Conservation (phyloP, 306 rosid genomes). For the Arachis stenosperma region DNA sequence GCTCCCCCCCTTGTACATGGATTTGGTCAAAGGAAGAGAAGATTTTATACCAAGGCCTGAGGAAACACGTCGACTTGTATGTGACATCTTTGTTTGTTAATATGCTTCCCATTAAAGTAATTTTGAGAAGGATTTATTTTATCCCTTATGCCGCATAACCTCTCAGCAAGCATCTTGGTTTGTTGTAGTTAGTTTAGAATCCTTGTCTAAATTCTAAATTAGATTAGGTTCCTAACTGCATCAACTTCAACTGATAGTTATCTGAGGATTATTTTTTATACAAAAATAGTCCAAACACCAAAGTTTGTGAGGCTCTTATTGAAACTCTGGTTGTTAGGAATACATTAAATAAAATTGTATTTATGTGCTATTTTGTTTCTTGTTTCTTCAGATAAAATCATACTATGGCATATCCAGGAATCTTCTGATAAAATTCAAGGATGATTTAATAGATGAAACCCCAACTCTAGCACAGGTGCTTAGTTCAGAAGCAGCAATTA, state of each 20-base stretch:
- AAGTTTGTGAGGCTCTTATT: not conserved
- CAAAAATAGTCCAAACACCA: not conserved
- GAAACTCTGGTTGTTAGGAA: not conserved
- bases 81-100: constrained; percentile 42
- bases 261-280: constrained; percentile 21
- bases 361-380: not conserved
- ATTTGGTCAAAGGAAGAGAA: constrained; percentile 84
- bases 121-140: constrained; percentile 16
- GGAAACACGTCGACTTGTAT: constrained; percentile 84
- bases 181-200: constrained; percentile 8
- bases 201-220: constrained; percentile 4
- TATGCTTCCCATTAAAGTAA: constrained; percentile 5
- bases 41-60: constrained; percentile 90
- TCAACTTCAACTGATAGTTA: constrained; percentile 19
- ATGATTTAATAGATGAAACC: constrained; percentile 91
- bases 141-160: constrained; percentile 21
- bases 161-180: constrained; percentile 29
- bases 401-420: constrained; percentile 91
- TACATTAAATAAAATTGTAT: not conserved
- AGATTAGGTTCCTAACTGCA: constrained; percentile 28
- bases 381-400: constrained; percentile 76
- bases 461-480: constrained; percentile 78
- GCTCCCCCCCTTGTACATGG: constrained; percentile 95
- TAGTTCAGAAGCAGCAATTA: constrained; percentile 85
- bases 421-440: constrained; percentile 85